Percentiles rank a stretch among this genome's conserved stretches.
Evolutionary conservation across 2,329 filamentous ascomycete species (phyloP).

Genomic region (Fusarium solani-melongenae): DNA sequence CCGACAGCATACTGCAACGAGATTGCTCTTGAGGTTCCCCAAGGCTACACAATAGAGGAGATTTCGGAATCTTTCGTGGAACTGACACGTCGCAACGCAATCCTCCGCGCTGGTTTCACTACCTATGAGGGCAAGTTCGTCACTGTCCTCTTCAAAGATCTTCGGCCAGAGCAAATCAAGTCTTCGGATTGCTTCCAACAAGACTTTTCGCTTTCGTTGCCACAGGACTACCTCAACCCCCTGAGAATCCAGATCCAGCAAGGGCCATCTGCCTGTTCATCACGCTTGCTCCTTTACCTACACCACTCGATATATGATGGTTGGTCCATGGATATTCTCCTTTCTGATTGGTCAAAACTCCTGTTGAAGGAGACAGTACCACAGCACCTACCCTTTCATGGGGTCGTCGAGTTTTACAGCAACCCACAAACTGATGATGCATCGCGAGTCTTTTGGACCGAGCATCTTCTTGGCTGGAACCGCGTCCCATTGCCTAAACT

Average conservation of each 20-base stretch:
- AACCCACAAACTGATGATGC: conserved; percentile 47
- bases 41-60: conserved; percentile 46
- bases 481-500: conserved; percentile 66
- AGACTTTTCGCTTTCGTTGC: conserved; percentile 53
- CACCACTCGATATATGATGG: conserved; percentile 92
- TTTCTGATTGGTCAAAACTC: conserved; percentile 71
- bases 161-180: conserved; percentile 57
- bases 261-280: conserved; percentile 24
- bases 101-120: conserved; percentile 80
- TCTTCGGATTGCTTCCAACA: conserved; percentile 51
- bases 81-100: conserved; percentile 68
- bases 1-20: conserved; percentile 80
- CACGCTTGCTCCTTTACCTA: conserved; percentile 64
- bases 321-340: conserved; percentile 86
- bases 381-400: conserved; percentile 67
- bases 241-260: conserved; percentile 68
- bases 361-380: conserved; percentile 48
- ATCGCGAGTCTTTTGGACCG: conserved; percentile 75
- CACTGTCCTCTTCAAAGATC: conserved; percentile 67
- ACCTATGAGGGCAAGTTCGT: conserved; percentile 54
- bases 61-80: conserved; percentile 62
- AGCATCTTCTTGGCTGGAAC: conserved; percentile 68
- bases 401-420: conserved; percentile 65
- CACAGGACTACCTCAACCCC: conserved; percentile 63
- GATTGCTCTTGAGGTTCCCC: conserved; percentile 71